phyloP scores from a whole-genome alignment of 805 yeast species.

The Scheffersomyces coipomensis region DNA sequence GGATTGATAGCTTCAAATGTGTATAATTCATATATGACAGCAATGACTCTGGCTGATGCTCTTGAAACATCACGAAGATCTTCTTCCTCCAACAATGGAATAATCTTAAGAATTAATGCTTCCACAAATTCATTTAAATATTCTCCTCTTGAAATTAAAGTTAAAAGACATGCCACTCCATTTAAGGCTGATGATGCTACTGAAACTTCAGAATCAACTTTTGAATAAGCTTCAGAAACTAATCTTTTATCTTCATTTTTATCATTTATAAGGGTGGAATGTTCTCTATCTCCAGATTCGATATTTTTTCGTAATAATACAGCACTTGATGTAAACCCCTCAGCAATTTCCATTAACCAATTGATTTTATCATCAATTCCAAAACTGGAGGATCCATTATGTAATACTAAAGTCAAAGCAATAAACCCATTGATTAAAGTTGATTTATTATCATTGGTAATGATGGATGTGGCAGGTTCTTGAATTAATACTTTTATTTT shows the following conservation, averaged over 20 bases:
- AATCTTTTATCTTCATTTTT: slow-evolving; percentile 33
- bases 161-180: slow-evolving; percentile 44
- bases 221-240: slow-evolving; percentile 28
- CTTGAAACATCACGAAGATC: slow-evolving; percentile 45
- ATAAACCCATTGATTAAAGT: slow-evolving; percentile 36
- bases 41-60: slow-evolving; percentile 57
- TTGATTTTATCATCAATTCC: slow-evolving; percentile 47
- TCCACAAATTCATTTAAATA: slow-evolving; percentile 38
- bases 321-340: slow-evolving; percentile 32
- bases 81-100: slow-evolving; percentile 42
- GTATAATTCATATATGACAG: slow-evolving; percentile 53
- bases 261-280: slow-evolving; percentile 38
- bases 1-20: slow-evolving; percentile 38
- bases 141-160: slow-evolving; percentile 43
- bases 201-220: slow-evolving; percentile 30
- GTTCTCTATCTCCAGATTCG: slow-evolving; percentile 42
- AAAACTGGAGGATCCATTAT: slow-evolving; percentile 48
- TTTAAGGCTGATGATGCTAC: slow-evolving; percentile 45
- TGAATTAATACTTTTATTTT: slow-evolving; percentile 25
- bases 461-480: slow-evolving; percentile 31
- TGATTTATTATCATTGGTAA: slow-evolving; percentile 39
- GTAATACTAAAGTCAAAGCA: slow-evolving; percentile 40
- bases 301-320: slow-evolving; percentile 27
- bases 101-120: slow-evolving; percentile 35
- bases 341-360: slow-evolving; percentile 45